Evolutionary conservation across 805 yeast species (phyloP), one percentile per base, ranked within the genome.

Genomic region (Barnettozyma botsteinii): DNA sequence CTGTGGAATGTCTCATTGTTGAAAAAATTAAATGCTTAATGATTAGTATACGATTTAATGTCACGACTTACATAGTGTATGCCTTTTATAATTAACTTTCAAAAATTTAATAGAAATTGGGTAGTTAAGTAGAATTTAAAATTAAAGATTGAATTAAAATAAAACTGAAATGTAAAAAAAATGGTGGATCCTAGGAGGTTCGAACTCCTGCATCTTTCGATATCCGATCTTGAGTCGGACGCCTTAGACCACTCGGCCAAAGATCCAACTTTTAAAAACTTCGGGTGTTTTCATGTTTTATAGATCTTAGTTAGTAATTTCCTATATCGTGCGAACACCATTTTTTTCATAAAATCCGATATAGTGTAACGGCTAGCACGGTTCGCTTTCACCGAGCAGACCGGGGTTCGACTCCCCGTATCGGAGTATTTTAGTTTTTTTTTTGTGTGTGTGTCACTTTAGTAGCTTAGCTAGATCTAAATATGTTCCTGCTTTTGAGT

Each of bases 321-420:
- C n/a, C n/a, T n/a, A n/a, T n/a, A n/a, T n/a, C n/a, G n/a, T n/a
- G n/a, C n/a, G n/a, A n/a, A n/a, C n/a, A n/a, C n/a, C n/a, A n/a
- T n/a, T n/a, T n/a, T n/a, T n/a, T n/a, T n/a, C 18, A 22, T 7
- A 36, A 35, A 40, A 31, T 77, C 82, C 83, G 83, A 76, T 77
- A 72, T 78, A 75, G 84, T 78, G 83, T 78, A 78, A 77, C 81
- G 84, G 83, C 79, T 77, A 78, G 77, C 82, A 78, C 79, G 81
- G 81, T 75, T 75, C 82, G 81, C 83, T 78, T 77, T 79, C 83
- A 78, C 84, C 82, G 83, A 75, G 83, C 81, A 78, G 66, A 71
- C 77, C 80, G 82, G 85, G 84, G 85, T 79, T 79, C 85, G 83
- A 79, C 82, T 77, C 85, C 85, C 85, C 82, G 85, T 71, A 77